phyloP scores from a whole-genome alignment of 2,329 filamentous ascomycete species.

The Ilyonectria destructans region DNA sequence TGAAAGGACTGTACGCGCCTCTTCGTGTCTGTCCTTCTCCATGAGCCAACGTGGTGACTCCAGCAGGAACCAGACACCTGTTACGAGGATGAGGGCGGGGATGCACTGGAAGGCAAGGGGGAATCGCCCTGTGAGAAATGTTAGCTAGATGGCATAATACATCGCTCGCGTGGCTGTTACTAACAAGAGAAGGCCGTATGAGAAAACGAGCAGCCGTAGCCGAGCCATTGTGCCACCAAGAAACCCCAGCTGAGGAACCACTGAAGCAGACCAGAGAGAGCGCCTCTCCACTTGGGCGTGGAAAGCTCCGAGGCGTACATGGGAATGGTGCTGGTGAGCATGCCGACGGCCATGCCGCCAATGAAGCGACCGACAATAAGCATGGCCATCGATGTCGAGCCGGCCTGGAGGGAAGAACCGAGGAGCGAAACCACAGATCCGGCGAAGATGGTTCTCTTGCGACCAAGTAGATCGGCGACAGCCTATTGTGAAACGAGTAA shows the following conservation, averaged over 20 bases:
- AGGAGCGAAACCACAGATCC: constrained; percentile 50
- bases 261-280: constrained; percentile 59
- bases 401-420: constrained; percentile 53
- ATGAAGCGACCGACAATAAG: constrained; percentile 66
- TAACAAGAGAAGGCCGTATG: constrained; percentile 49
- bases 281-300: constrained; percentile 56
- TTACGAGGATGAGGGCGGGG: constrained; percentile 41
- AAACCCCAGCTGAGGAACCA: constrained; percentile 63
- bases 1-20: constrained; percentile 54
- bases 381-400: constrained; percentile 55
- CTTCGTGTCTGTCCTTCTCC: constrained; percentile 56
- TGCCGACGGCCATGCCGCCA: constrained; percentile 65
- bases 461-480: constrained; percentile 51
- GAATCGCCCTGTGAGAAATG: constrained; percentile 48
- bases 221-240: constrained; percentile 57
- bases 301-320: constrained; percentile 64
- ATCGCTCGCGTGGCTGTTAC: constrained; percentile 8
- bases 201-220: constrained; percentile 52
- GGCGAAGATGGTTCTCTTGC: constrained; percentile 51
- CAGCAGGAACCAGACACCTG: constrained; percentile 46
- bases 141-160: constrained; percentile 5
- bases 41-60: constrained; percentile 50
- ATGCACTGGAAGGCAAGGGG: constrained; percentile 52
- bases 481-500: constrained; percentile 19
- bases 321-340: constrained; percentile 63